Conservation (phyloP, 2,329 filamentous ascomycete genomes). For the Aureobasidium sp. region DNA sequence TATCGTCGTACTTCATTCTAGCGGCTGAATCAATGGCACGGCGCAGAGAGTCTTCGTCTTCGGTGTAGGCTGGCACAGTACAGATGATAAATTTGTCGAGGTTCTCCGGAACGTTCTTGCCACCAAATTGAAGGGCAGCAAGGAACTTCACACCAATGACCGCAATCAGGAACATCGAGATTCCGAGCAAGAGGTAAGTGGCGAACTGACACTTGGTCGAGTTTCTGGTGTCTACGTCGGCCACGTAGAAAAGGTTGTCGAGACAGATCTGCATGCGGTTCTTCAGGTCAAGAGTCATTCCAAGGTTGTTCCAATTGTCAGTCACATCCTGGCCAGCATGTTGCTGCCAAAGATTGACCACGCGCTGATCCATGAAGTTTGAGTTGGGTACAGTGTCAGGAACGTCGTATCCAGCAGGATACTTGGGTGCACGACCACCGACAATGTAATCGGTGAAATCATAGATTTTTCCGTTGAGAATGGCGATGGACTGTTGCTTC, state of each 20-base stretch:
- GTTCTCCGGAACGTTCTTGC: constrained; percentile 87
- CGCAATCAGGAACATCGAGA: constrained; percentile 70
- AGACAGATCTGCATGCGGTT: constrained; percentile 72
- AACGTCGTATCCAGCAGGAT: constrained; percentile 47
- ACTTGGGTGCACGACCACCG: constrained; percentile 63
- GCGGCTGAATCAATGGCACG: constrained; percentile 95
- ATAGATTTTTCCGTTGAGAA: constrained; percentile 73
- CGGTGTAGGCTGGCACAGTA: constrained; percentile 94
- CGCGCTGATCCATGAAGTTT: constrained; percentile 73
- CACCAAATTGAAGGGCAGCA: constrained; percentile 87
- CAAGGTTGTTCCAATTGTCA: constrained; percentile 70
- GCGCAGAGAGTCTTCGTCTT: constrained; percentile 94
- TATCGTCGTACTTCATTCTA: constrained; percentile 94
- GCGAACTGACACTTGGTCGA: constrained; percentile 80
- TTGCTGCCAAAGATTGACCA: constrained; percentile 70
- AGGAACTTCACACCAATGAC: constrained; percentile 96
- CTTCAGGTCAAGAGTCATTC: constrained; percentile 51
- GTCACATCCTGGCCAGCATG: constrained; percentile 73
- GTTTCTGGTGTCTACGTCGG: constrained; percentile 83
- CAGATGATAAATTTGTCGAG: constrained; percentile 98
- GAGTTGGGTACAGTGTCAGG: constrained; percentile 40
- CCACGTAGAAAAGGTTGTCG: constrained; percentile 91
- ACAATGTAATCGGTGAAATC: constrained; percentile 78
- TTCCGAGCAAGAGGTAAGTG: constrained; percentile 78
- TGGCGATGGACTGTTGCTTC: constrained; percentile 63